These are phyloP conservation scores for Aspergillus neotritici DNA, from an alignment of 2,329 filamentous ascomycete species.

Conservation along the genomic window DNA sequence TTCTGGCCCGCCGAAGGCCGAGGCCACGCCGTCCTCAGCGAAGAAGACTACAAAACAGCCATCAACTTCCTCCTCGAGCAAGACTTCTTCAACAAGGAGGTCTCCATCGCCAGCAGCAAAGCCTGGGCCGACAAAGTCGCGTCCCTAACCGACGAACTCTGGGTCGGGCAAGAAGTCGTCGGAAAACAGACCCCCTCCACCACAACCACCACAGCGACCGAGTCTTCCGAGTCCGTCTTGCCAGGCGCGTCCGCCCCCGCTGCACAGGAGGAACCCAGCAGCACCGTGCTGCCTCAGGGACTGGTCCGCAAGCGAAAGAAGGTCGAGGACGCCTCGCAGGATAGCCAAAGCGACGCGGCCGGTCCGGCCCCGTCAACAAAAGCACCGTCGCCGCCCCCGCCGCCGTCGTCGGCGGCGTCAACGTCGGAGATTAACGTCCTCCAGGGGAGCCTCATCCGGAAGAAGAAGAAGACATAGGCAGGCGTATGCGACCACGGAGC, in stretches of 20 bases:
- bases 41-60: slow-evolving; percentile 37
- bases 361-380: neutral
- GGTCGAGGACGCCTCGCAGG: slow-evolving; percentile 7
- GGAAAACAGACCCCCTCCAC: slow-evolving; percentile 16
- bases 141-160: slow-evolving; percentile 31
- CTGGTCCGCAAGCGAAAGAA: slow-evolving; percentile 38
- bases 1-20: slow-evolving; percentile 31
- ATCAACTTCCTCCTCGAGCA: slow-evolving; percentile 38
- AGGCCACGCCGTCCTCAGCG: slow-evolving; percentile 33
- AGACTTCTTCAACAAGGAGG: slow-evolving; percentile 38
- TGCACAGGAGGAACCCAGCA: slow-evolving; percentile 3
- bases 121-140: slow-evolving; percentile 39
- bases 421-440: slow-evolving; percentile 32
- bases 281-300: slow-evolving; percentile 21
- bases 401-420: slow-evolving; percentile 3
- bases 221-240: slow-evolving; percentile 2
- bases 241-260: too few species aligned
- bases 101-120: slow-evolving; percentile 36
- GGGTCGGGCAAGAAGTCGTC: slow-evolving; percentile 32
- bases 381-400: slow-evolving; percentile 4
- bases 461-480: slow-evolving; percentile 36
- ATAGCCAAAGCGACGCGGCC: slow-evolving; percentile 2
- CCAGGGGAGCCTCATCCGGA: slow-evolving; percentile 33
- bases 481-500: too few species aligned
- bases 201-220: slow-evolving; percentile 8